Base-by-base conservation (phyloP, 306 rosid species). In the Fagus sylvatica region DNA sequence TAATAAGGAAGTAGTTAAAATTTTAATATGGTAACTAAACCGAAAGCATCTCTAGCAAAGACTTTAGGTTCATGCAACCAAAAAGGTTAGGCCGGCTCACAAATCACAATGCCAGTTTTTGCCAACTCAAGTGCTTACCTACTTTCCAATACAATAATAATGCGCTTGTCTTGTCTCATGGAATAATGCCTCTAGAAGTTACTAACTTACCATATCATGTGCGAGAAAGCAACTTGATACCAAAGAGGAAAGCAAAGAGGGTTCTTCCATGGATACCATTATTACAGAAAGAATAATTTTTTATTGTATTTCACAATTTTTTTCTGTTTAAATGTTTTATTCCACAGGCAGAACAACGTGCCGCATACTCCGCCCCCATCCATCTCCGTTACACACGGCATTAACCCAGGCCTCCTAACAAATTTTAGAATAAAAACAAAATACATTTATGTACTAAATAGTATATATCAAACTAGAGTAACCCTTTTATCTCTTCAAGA, bases 201-300 rank as follows among this genome's bases (percentile, higher is more conserved):
- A 46, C 28, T 22, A 22, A 22, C 28, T 22, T 46, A 46, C 51
- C 0, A 10, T 22, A 3, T 17, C 68, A 61, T 33, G 68, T 32
- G 68, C 68, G 5, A 61, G n/a, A 60, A 22, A 57, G 17, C 39
- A 61, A 33, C 2, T 4, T 46, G 11, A 46, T 2, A 10, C 13
- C 51, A 10, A 46, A 4, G n/a, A 67, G 32, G n/a, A 13, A n/a
- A 36, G 65, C 15, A 66, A 0, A 11, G 16, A 73, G 6, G 6
- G 43, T 76, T 64, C 75, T 17, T 75, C 59, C 56, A 53, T 41
- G 54, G 49, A 56, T 40, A 56, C 57, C 57, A 73, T 57, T 68
- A 80, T 79, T 83, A 87, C 90, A 85, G 76, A 39, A 90, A 88
- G 87, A 88, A 90, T 88, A 11, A 75, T 69, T 84, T 80, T 46